phyloP scores from a whole-genome alignment of 805 yeast species.

The Nakazawaea ambrosiae region DNA sequence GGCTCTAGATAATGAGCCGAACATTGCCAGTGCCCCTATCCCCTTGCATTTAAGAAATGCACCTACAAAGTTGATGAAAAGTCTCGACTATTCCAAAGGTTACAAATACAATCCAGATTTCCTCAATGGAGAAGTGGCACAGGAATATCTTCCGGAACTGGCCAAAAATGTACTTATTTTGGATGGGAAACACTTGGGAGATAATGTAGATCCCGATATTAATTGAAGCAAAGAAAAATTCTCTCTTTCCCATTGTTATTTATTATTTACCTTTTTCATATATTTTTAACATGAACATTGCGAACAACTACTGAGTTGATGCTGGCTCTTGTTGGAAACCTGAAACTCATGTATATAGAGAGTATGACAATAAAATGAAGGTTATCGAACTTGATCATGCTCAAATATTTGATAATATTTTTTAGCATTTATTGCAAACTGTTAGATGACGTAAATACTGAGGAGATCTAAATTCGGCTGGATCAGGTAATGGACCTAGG shows the following conservation, averaged over 20 bases:
- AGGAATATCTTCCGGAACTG: slow-evolving; percentile 67
- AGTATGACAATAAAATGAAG: too few relatives aligned
- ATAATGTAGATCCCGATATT: slow-evolving; percentile 33
- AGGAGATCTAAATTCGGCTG: too few relatives aligned
- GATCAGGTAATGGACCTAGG: too few relatives aligned
- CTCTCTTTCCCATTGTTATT: neutral
- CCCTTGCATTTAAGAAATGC: slow-evolving; percentile 90
- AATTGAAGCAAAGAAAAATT: too few relatives aligned
- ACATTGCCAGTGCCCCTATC: slow-evolving; percentile 52
- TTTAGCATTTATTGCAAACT: too few relatives aligned
- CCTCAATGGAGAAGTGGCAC: slow-evolving; percentile 64
- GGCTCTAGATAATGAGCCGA: slow-evolving; percentile 50
- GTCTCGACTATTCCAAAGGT: slow-evolving; percentile 74
- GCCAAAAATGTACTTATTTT: slow-evolving; percentile 43
- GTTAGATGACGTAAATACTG: too few relatives aligned
- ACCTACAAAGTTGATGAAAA: slow-evolving; percentile 87
- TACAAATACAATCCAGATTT: slow-evolving; percentile 88
- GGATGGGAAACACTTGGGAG: slow-evolving; percentile 52
- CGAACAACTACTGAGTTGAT: too few relatives aligned
- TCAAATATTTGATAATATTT: too few relatives aligned
- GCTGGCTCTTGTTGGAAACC: too few relatives aligned
- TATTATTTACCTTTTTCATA: neutral
- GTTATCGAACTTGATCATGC: too few relatives aligned
- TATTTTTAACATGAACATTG: too few relatives aligned
- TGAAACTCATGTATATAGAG: too few relatives aligned